phyloP scores from a whole-genome alignment of 1,284 basidiomycete genomes.

The Agroathelia rolfsii region DNA sequence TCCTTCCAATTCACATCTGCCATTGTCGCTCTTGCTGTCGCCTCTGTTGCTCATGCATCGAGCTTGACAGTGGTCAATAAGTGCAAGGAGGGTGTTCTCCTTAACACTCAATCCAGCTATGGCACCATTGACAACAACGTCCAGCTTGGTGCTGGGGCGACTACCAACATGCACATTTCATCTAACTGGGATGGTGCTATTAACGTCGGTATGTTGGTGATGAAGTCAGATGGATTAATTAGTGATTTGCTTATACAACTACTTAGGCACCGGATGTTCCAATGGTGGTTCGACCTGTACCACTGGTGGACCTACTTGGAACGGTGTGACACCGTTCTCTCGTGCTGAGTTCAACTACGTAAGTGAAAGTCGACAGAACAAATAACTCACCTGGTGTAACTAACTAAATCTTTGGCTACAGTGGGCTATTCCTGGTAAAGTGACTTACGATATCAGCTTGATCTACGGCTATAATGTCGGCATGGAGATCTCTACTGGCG shows the following conservation, averaged over 20 bases:
- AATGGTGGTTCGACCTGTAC: no score
- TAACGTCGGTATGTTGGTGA: conserved; percentile 20
- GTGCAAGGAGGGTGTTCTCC: conserved; percentile 19
- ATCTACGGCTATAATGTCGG: no score
- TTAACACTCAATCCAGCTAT: conserved; percentile 20
- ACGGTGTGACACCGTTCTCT: no score
- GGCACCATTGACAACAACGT: conserved; percentile 20
- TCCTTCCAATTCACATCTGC: no score
- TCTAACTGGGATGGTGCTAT: conserved; percentile 23
- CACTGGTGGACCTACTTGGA: no score
- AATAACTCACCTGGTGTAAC: background rate
- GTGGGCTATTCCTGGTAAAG: no score
- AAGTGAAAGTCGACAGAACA: background rate
- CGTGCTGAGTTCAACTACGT: no score
- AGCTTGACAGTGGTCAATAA: conserved; percentile 22
- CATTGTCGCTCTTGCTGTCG: no score
- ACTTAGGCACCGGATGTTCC: conserved; percentile 22
- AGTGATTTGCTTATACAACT: no score
- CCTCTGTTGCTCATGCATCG: conserved; percentile 15
- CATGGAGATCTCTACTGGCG: no score
- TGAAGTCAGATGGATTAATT: no score
- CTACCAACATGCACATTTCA: conserved; percentile 22
- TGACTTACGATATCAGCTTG: no score
- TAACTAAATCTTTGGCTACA: background rate
- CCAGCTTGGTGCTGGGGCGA: conserved; percentile 14